Evolutionary conservation across 257 asterid genomes (phyloP), one percentile per base, ranked within the genome.

Genomic region (Coffea eugenioides): DNA sequence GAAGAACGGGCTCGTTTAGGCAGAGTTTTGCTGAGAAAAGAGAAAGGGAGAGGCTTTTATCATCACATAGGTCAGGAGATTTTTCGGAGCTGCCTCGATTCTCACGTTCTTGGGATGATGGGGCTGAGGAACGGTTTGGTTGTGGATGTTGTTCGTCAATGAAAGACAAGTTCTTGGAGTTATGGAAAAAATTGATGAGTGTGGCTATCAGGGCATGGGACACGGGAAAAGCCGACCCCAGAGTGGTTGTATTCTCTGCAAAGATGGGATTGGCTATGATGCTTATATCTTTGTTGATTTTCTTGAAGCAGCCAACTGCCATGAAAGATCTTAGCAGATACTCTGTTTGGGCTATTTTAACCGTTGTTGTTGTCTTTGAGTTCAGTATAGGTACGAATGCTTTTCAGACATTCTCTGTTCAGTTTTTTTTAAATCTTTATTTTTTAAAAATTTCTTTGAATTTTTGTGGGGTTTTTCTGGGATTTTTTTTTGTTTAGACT

Each of bases 341-440:
- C 81, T 84, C 93, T 20, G 91, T 93, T 5, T 91, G 97, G 97
- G 97, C 94, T 11, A 91, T 93, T 46, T 88, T 91, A 18, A 91
- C 95, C 6, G 97, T 93, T 3, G 87, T 91, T 9, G 97, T 93
- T 20, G 92, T 91, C 84, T 93, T 93, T 31, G 97, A 93, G 81
- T 93, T 93, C 89, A 93, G 97, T 80, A 90, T 91, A 81, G 97
- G 97, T 92, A 89, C 39, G 25, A 11, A 54, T 59, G 23, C 4
- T 73, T 16, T 15, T 52, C 27, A 36, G 4, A 48, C 45, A 3
- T 16, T 11, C 3, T 72, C 20, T 25, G 3, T 61, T 75, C 5
- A 12, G 0, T 67, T 51, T 46, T 34, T 14, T 14, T 11, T 31
- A 11, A 5, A 5, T 62, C 41, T 71, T 72, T 45, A 0, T 20